A percentile compares a stretch with the other conserved stretches of the same genome.
These are phyloP conservation scores for Cucurbitaria berberidis DNA, from an alignment of 2,329 filamentous ascomycete genomes.

Conservation along the genomic window DNA sequence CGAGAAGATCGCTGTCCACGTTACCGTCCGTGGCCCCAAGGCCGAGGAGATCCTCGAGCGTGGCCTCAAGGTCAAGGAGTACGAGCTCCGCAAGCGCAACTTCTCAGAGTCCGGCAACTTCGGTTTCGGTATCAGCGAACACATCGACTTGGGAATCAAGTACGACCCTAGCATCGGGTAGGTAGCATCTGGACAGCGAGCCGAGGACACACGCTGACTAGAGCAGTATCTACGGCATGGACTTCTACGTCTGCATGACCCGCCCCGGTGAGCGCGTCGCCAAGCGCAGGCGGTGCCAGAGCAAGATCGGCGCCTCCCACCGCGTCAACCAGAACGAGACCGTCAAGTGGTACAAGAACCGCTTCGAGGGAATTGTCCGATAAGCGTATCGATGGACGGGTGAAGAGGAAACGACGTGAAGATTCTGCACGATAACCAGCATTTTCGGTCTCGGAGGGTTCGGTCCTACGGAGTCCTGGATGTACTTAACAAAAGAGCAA, in stretches of 20 bases:
- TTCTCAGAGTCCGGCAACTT: constrained; percentile 97
- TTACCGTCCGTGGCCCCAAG: constrained; percentile 98
- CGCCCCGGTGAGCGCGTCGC: constrained; percentile 97
- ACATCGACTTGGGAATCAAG: constrained; percentile 99
- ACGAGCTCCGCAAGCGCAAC: constrained; percentile 99
- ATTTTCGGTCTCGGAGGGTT: constrained; percentile 48
- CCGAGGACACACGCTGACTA: constrained; percentile 27
- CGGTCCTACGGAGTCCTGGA: constrained; percentile 48
- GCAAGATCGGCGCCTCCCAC: constrained; percentile 85
- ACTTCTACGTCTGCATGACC: constrained; percentile 99
- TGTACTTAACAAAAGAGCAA: constrained; percentile 52
- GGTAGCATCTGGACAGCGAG: constrained; percentile 13
- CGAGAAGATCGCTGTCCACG: constrained; percentile 96
- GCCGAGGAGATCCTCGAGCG: constrained; percentile 99
- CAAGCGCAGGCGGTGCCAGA: constrained; percentile 89
- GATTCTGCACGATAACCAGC: constrained; percentile 45
- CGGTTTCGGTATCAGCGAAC: constrained; percentile 99
- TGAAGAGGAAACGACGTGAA: constrained; percentile 36
- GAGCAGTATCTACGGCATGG: constrained; percentile 71
- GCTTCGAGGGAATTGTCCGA: constrained; percentile 98
- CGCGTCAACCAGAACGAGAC: constrained; percentile 94
- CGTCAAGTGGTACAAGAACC: constrained; percentile 95
- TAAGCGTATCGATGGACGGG: constrained; percentile 63
- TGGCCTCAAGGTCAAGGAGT: constrained; percentile 99
- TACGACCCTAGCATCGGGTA: constrained; percentile 51